Conservation (phyloP, 2,329 filamentous ascomycete genomes). For the Emergomyces pasteurianus region DNA sequence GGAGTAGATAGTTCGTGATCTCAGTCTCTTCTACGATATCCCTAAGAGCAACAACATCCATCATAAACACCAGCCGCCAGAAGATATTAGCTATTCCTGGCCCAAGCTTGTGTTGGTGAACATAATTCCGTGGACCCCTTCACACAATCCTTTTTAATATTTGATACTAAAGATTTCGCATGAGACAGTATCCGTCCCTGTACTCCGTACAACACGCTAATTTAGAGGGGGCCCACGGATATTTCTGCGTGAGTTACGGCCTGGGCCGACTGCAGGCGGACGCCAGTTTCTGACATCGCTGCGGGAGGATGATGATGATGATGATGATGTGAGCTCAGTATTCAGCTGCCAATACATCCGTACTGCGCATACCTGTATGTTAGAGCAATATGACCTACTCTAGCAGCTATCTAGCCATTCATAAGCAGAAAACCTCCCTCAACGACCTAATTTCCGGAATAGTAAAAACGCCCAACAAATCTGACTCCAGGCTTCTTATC, state of each 20-base stretch:
- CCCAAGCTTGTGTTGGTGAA: not conserved
- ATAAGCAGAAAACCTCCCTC: not conserved
- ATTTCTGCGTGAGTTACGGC: too few relatives aligned
- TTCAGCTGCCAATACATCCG: too few relatives aligned
- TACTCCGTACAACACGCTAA: not conserved
- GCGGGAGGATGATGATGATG: too few relatives aligned
- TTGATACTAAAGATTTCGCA: not conserved
- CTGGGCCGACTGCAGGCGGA: too few relatives aligned
- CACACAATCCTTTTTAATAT: not conserved
- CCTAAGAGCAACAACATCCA: not conserved
- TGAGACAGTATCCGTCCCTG: not conserved
- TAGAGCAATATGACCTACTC: too few relatives aligned
- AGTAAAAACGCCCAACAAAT: not conserved
- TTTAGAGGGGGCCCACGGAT: too few relatives aligned
- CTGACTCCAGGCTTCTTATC: not conserved
- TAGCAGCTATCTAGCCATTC: not conserved
- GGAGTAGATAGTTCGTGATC: not conserved
- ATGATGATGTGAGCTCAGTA: too few relatives aligned
- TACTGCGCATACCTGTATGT: too few relatives aligned
- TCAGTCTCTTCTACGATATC: not conserved
- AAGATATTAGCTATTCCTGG: not conserved
- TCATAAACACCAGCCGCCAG: not conserved
- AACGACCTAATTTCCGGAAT: not conserved
- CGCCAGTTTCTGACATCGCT: too few relatives aligned
- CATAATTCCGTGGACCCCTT: not conserved